phyloP scores from a whole-genome alignment of 2,329 filamentous ascomycete species.

The Chrysoporthe austroafricana region DNA sequence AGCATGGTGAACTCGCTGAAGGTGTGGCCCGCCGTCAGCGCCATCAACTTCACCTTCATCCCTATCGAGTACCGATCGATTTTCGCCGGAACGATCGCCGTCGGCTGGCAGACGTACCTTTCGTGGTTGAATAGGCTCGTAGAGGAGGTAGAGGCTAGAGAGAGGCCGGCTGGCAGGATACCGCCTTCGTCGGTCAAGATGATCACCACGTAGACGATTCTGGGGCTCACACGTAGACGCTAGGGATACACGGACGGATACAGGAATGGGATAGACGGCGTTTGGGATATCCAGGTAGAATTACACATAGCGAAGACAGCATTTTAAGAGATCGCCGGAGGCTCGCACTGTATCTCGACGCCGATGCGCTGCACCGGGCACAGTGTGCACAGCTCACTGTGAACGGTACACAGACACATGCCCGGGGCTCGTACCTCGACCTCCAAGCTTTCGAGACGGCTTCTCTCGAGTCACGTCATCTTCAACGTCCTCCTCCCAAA shows the following conservation, averaged over 20 bases:
- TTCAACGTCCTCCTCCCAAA: constrained; percentile 20
- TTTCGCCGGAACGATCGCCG: constrained; percentile 77
- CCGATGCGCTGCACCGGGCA: neutral
- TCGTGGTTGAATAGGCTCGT: constrained; percentile 77
- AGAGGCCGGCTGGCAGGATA: constrained; percentile 18
- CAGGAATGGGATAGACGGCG: constrained; percentile 16
- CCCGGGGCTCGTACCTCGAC: neutral
- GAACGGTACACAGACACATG: constrained; percentile 16
- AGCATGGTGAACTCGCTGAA: constrained; percentile 81
- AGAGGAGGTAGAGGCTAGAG: constrained; percentile 56
- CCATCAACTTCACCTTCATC: constrained; percentile 85
- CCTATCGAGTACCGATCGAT: constrained; percentile 78
- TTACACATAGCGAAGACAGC: neutral
- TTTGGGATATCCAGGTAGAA: constrained; percentile 10
- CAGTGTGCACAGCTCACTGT: neutral
- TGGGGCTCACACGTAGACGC: neutral
- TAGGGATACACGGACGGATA: neutral
- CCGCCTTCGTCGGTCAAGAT: constrained; percentile 15
- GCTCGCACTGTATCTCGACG: constrained; percentile 1
- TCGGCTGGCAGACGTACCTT: constrained; percentile 93
- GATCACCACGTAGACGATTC: constrained; percentile 8
- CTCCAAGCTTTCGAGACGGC: neutral
- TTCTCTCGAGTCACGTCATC: constrained; percentile 5
- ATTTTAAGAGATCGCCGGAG: neutral
- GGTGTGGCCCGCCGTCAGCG: constrained; percentile 86